Evolutionary conservation across 2,329 filamentous ascomycete species (phyloP).

Genomic region (Aspergillus sp.): DNA sequence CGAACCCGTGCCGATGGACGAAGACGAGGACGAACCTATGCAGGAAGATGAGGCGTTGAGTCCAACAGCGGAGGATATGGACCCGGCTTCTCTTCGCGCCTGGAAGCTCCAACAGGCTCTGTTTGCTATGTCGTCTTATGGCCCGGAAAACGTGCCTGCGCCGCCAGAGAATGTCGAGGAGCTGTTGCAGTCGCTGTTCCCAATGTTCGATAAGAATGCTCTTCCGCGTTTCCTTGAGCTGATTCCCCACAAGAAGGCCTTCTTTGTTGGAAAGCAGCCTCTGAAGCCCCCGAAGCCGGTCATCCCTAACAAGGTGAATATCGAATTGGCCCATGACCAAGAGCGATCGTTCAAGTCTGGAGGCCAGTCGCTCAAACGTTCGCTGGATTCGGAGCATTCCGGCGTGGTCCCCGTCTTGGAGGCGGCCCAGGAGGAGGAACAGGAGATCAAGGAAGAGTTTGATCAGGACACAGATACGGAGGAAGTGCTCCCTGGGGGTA

Average conservation of each 20-base stretch:
- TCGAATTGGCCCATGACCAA: conserved; percentile 84
- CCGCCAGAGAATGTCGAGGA: conserved; percentile 74
- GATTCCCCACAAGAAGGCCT: conserved; percentile 76
- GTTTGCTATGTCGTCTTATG: conserved; percentile 49
- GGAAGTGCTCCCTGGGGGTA: conserved; percentile 65
- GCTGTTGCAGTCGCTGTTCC: conserved; percentile 76
- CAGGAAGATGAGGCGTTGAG: conserved; percentile 32
- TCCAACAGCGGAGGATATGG: conserved; percentile 42
- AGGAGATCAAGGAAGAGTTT: conserved; percentile 52
- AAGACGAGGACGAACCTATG: conserved; percentile 29
- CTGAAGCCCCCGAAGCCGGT: conserved; percentile 77
- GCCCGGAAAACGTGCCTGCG: conserved; percentile 64
- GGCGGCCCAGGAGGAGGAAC: conserved; percentile 53
- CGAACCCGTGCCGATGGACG: conserved; percentile 28
- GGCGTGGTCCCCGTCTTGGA: conserved; percentile 53
- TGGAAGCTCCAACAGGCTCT: conserved; percentile 51
- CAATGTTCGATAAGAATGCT: conserved; percentile 73
- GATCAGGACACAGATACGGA: conserved; percentile 62
- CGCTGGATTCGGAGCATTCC: conserved; percentile 57
- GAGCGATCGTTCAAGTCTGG: conserved; percentile 82
- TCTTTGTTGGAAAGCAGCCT: conserved; percentile 77
- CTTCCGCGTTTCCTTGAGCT: conserved; percentile 79
- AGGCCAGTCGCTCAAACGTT: conserved; percentile 58
- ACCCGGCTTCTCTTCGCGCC: conserved; percentile 43
- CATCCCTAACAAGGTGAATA: conserved; percentile 80